Base-by-base conservation (phyloP, 1,139 yeast species). In the Debaryomyces fabryi region DNA sequence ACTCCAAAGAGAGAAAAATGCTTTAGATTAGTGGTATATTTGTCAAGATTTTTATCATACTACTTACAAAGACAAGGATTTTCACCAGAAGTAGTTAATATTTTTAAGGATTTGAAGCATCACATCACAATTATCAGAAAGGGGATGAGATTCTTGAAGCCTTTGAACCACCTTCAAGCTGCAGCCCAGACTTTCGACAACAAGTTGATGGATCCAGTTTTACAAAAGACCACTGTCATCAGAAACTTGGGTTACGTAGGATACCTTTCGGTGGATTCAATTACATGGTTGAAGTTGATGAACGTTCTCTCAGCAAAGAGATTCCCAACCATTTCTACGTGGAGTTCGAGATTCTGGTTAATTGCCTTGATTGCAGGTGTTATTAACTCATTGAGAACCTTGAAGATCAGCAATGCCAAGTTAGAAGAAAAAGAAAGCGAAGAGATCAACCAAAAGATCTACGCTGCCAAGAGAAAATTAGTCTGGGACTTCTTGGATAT, bases 71-170 rank as follows among this genome's bases (percentile, higher is more conserved):
- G 85, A 58, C 76, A 81, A 58, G 91, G 91, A 21, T 82, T 74
- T 60, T 62, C 82, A 18, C 68, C 73, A 45, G 76, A 78, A 44
- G 62, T 80, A 18, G 79, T 85, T 40, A 73, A 71, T 50, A 64
- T 78, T 49, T 78, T 83, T 69, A 74, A 74, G 55, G 71, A 74
- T 20, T 64, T 87, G 49, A 85, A 83, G 65, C 65, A 67, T 44
- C 83, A 85, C 54, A 76, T 86, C 34, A 83, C 89, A 15, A 73
- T 87, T 55, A 78, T 90, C 51, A 83, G 98, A 66, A 92, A 92
- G 72, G 85, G 92, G 18, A 73, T 92, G 78, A 81, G 98, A 60
- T 85, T 86, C 63, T 82, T 91, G 57, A 92, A 91, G 71, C 96
- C 96, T 1, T 71, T 92, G 61, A 79, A 79, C 62, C 92, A 88